Evolutionary conservation across 768 basidiomycete genomes (phyloP).

Genomic region (Infundibulicybe gibba): DNA sequence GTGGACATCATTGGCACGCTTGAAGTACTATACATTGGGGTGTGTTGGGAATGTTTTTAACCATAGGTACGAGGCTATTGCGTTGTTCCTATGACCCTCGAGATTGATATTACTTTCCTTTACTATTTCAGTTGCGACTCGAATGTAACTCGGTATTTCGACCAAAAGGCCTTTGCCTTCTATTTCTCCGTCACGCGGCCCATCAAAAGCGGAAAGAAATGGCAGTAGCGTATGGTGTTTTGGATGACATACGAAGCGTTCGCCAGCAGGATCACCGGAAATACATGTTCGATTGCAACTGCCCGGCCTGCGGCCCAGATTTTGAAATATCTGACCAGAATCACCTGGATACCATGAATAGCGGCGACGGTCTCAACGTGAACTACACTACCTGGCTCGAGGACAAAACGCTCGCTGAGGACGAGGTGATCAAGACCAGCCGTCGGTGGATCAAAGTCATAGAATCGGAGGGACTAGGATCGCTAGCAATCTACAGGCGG

Average conservation of each 20-base stretch:
- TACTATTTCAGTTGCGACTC: constrained; percentile 22
- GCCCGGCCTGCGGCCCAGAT: constrained; percentile 18
- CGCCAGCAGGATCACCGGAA: constrained; percentile 21
- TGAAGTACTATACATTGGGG: constrained; percentile 17
- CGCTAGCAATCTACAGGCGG: constrained; percentile 7
- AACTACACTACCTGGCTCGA: constrained; percentile 12
- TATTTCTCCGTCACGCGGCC: constrained; percentile 19
- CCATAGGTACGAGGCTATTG: constrained; percentile 24
- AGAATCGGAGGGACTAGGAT: constrained; percentile 11
- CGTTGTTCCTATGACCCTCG: background rate
- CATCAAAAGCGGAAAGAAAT: constrained; percentile 28
- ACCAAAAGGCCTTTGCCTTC: constrained; percentile 24
- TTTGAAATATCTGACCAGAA: constrained; percentile 17
- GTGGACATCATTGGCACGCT: no score
- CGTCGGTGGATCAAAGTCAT: constrained; percentile 13
- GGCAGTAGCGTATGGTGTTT: constrained; percentile 20
- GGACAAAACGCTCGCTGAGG: constrained; percentile 9
- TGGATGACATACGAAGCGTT: constrained; percentile 12
- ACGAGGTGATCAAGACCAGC: constrained; percentile 14
- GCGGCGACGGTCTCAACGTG: constrained; percentile 7
- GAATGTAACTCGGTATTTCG: constrained; percentile 21
- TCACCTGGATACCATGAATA: constrained; percentile 10
- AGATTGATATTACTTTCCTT: background rate
- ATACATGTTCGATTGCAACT: constrained; percentile 23
- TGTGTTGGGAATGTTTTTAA: constrained; percentile 28